These are phyloP conservation scores for Podaxis carcinomalis DNA, from an alignment of 768 basidiomycete genomes.

Conservation along the genomic window DNA sequence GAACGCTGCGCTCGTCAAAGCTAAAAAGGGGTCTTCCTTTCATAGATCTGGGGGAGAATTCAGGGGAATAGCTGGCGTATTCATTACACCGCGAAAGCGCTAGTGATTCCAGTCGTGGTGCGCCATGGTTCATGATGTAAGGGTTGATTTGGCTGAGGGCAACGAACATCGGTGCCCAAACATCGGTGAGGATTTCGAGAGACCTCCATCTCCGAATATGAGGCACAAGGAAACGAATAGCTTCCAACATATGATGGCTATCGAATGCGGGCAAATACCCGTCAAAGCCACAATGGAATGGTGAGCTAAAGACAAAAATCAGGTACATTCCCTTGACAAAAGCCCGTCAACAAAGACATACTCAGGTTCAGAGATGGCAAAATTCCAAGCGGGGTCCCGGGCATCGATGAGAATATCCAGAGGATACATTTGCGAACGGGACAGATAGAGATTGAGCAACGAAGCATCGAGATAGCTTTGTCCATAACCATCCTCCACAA, in stretches of 20 bases:
- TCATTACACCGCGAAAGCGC: constrained; percentile 60
- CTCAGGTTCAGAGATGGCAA: constrained; percentile 39
- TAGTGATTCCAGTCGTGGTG: constrained; percentile 43
- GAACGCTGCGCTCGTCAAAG: constrained; percentile 15
- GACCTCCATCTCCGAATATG: constrained; percentile 51
- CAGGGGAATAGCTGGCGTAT: constrained; percentile 39
- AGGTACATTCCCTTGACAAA: neutral
- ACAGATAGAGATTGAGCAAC: constrained; percentile 37
- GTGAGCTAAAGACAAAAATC: constrained; percentile 20
- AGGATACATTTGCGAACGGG: constrained; percentile 42
- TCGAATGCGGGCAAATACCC: constrained; percentile 35
- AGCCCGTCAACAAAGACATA: constrained; percentile 18
- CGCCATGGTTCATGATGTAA: constrained; percentile 27
- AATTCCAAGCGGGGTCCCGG: constrained; percentile 57
- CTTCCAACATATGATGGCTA: constrained; percentile 38
- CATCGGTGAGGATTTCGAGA: constrained; percentile 49
- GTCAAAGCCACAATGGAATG: constrained; percentile 19
- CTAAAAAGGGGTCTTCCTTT: constrained; percentile 28
- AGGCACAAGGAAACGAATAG: constrained; percentile 44
- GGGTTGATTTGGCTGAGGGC: constrained; percentile 44
- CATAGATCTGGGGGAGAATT: constrained; percentile 39
- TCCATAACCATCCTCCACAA: constrained; percentile 15
- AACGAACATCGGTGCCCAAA: constrained; percentile 54
- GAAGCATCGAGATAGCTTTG: constrained; percentile 25
- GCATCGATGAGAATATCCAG: constrained; percentile 56